A percentile compares a stretch with the other conserved stretches of the same genome.
phyloP scores from a whole-genome alignment of 441 rosid species.

The Corymbia citriodora region DNA sequence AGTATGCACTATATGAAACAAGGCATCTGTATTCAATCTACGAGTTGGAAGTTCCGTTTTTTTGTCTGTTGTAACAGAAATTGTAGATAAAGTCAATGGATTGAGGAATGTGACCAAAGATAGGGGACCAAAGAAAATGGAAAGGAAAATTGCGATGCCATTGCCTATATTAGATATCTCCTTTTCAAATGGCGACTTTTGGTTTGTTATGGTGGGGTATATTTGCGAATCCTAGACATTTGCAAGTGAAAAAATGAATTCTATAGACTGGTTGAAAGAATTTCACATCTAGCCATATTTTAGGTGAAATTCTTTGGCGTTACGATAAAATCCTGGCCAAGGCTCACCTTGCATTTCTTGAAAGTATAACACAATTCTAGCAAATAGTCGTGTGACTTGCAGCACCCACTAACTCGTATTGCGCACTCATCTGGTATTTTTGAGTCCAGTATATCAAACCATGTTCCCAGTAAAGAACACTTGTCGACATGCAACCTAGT shows the following conservation, averaged over 20 bases:
- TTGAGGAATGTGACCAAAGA: neutral
- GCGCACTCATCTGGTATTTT: accelerated
- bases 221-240: neutral
- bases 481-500: accelerated
- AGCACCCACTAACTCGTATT: no score
- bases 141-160: accelerated
- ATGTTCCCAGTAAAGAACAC: neutral
- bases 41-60: neutral
- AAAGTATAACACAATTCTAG: no score
- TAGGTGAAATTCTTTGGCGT: neutral
- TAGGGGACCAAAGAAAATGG: neutral
- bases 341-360: neutral
- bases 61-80: neutral
- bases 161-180: accelerated
- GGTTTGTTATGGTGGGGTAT: neutral
- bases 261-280: no score
- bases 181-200: neutral
- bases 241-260: neutral
- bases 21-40: neutral
- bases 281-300: no score
- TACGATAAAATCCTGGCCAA: accelerated
- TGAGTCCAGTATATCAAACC: neutral
- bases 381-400: no score
- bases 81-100: neutral
- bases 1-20: neutral